Base-by-base conservation (phyloP, 176 grass and related monocot species). In the Tuctoria greenei region DNA sequence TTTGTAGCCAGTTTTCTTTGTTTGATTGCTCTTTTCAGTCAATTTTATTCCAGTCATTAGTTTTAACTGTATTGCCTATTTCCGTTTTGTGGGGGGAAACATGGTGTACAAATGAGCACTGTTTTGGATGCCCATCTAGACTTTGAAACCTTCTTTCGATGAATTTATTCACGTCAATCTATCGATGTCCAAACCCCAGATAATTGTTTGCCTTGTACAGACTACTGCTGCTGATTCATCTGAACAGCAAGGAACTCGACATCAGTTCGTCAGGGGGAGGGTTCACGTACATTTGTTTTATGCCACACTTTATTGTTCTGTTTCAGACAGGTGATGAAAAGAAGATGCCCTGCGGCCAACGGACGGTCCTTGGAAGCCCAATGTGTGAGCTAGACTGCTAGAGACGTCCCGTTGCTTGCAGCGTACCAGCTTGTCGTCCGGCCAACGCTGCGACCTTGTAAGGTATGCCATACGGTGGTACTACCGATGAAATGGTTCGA, bases 171-270 rank as follows among this genome's bases (percentile, higher is more conserved):
- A 31, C 31, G 31, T 3, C 31, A 31, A 3, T 31, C 31, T 31
- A 31, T 2, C 31, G 31, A 31, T 31, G 3, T 31, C 31, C 31
- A 31, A 3, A 31, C 31, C 31, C 31, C 31, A 31, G 31, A 31
- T 31, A 18, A 75, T 46, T 37, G 36, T 35, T 67, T 82, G 61
- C 7, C 46, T 21, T 10, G 8, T 25, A 52, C 4, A 43, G 25
- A n/a, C 61, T 39, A 20, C 56, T 5, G 43, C 58, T n/a, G 42
- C 58, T 16, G 42, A 69, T 69, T 76, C 72, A 52, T 62, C 4
- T 44, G 34, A 66, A 75, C 28, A 67, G 81, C 40, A n/a, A 20
- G 0, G 5, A 26, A 44, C 27, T 82, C 81, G n/a, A 17, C 42
- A 31, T 69, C 72, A 83, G 34, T 51, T 62, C 64, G 64, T 1